phyloP scores from a whole-genome alignment of 106 monocot genomes.

The Dioscorea alata region DNA sequence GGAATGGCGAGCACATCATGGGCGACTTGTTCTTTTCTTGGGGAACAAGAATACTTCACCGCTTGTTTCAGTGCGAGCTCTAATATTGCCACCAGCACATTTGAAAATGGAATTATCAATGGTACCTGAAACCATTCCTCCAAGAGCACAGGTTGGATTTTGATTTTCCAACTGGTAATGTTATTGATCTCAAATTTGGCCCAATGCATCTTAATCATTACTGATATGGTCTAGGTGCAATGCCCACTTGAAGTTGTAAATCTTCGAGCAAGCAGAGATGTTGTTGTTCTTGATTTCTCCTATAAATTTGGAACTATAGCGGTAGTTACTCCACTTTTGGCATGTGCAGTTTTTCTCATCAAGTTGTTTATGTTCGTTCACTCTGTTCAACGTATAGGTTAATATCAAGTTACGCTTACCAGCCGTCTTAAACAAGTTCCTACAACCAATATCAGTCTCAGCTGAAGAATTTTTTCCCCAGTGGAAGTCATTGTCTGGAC shows the following conservation, averaged over 20 bases:
- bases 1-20: constrained; percentile 87
- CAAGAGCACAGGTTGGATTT: constrained; percentile 81
- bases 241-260: constrained; percentile 91
- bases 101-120: constrained; percentile 72
- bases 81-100: constrained; percentile 83
- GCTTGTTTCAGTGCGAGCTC: constrained; percentile 60
- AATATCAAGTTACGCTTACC: constrained; percentile 81
- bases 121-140: constrained; percentile 96
- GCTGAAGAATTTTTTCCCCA: constrained; percentile 93
- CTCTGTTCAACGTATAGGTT: constrained; percentile 41
- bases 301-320: constrained; percentile 68
- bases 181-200: background rate
- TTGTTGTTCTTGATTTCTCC: constrained; percentile 89
- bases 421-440: constrained; percentile 80
- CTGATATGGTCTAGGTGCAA: constrained; percentile 62
- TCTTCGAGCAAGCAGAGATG: constrained; percentile 85
- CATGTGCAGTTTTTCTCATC: too few relatives aligned
- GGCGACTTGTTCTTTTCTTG: constrained; percentile 85
- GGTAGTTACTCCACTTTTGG: constrained; percentile 18
- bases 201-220: background rate
- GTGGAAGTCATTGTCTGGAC: constrained; percentile 88
- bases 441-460: constrained; percentile 65
- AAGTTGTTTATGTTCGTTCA: background rate
- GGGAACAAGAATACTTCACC: constrained; percentile 96
- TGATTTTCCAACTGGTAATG: background rate